These are phyloP conservation scores for Pezicula rhizophila DNA, from an alignment of 2,329 filamentous ascomycete genomes.

Conservation along the genomic window DNA sequence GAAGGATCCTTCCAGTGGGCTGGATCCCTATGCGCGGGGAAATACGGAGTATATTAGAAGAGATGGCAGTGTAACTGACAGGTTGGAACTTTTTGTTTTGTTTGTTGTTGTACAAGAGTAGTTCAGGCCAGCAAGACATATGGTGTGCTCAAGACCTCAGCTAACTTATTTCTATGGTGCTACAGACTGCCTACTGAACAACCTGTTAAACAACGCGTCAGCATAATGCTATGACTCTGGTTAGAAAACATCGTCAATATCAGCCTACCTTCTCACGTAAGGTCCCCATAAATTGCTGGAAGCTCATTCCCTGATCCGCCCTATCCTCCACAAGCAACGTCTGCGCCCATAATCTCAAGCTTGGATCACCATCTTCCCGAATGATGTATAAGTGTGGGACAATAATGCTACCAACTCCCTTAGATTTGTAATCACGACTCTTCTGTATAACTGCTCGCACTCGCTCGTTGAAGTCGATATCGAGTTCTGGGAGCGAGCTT, in stretches of 20 bases:
- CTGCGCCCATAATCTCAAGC: constrained; percentile 92
- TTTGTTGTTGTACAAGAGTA: not conserved
- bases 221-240: constrained; percentile 16
- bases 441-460: constrained; percentile 87
- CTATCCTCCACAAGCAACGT: constrained; percentile 92
- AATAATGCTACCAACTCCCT: constrained; percentile 88
- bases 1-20: not conserved
- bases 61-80: not conserved
- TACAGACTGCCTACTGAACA: constrained; percentile 23
- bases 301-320: constrained; percentile 87
- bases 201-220: constrained; percentile 21
- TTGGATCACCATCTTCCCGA: constrained; percentile 91
- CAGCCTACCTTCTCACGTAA: constrained; percentile 84
- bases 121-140: not conserved
- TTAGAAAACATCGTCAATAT: constrained; percentile 4
- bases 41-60: too few relatives aligned
- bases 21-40: not conserved
- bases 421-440: constrained; percentile 78
- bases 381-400: constrained; percentile 90
- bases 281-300: constrained; percentile 87
- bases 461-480: constrained; percentile 95
- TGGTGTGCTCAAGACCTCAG: not conserved
- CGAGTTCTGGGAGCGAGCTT: constrained; percentile 75
- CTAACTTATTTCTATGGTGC: constrained; percentile 14
- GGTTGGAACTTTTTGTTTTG: not conserved